Evolutionary conservation across 139 green algal genomes (phyloP).

Genomic region (Tetraselmis chui): DNA sequence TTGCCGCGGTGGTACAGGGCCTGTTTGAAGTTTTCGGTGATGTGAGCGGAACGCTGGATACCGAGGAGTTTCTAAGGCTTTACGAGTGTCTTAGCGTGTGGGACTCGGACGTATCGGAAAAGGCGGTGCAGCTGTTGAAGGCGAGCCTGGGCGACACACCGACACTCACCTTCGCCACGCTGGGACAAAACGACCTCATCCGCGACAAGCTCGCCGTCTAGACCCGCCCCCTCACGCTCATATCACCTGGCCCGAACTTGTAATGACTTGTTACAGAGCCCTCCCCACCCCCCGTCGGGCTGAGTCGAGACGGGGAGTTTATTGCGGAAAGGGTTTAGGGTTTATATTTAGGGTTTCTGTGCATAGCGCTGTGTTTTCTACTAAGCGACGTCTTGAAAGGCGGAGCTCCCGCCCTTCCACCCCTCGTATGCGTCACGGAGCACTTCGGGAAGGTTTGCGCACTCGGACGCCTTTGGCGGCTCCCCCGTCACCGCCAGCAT

Average conservation of each 20-base stretch:
- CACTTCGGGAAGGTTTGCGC: neutral
- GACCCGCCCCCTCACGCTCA: too few relatives aligned
- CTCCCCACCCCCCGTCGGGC: too few relatives aligned
- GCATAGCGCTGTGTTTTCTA: too few relatives aligned
- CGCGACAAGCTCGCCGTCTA: neutral
- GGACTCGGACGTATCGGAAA: neutral
- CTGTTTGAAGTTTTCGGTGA: constrained; percentile 21
- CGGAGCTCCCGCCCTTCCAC: neutral
- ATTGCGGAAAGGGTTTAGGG: too few relatives aligned
- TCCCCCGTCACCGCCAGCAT: neutral
- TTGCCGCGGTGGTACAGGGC: constrained; percentile 7
- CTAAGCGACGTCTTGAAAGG: neutral
- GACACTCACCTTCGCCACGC: neutral
- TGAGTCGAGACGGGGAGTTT: too few relatives aligned
- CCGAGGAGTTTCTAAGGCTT: neutral
- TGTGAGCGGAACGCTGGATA: neutral
- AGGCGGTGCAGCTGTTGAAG: neutral
- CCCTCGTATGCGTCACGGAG: neutral
- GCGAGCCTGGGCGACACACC: neutral
- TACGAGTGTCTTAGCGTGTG: neutral
- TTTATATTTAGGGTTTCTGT: too few relatives aligned
- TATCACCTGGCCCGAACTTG: too few relatives aligned
- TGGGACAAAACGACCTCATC: neutral
- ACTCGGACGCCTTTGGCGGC: neutral
- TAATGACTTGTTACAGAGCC: too few relatives aligned